Evolutionary conservation across 306 rosid species (phyloP), one percentile per base, ranked within the genome.

Genomic region (Cajanus cajan): DNA sequence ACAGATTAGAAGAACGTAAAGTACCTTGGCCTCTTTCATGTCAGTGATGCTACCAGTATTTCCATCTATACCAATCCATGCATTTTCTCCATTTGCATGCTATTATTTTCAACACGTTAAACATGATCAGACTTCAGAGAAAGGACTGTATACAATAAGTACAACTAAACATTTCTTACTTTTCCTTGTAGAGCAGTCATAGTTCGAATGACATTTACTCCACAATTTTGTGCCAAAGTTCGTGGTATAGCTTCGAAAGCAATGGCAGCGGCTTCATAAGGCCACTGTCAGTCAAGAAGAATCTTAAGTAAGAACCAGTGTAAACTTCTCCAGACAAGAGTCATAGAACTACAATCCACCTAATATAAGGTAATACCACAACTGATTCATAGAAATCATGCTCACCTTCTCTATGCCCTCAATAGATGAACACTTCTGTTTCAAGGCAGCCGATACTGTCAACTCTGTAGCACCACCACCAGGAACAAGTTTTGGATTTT

Each of bases 161-260:
- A 55, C 39, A 41, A 36, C 19, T 44, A 54, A 70, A 66, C 28
- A 34, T 8, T 52, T 77, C 85, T 79, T 74, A 93, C 99, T 87
- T 96, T 93, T 79, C 99, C 99, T 86, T 96, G 99, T 62, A 96
- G 87, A 0, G 96, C 92, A 22, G 99, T 96, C 99, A 93, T 96
- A 10, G 97, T 96, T 48, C 99, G 83, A 59, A 96, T 93, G 69
- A 96, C 99, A 64, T 96, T 93, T 47, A 96, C 97, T 37, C 99
- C 99, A 84, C 99, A 96, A 86, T 96, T 96, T 83, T 96, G 98
- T 19, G 98, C 97, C 87, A 96, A 81, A 24, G 99, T 96, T 57
- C 99, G 90, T 9, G 99, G 99, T 66, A 96, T 96, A 67, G 98
- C 90, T 90, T 96, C 99, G 84, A 96, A 96, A 61, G 99, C 99